A percentile compares a stretch with the other conserved stretches of the same genome.
phyloP scores from a whole-genome alignment of 257 asterid genomes.

The Linaria vulgaris region DNA sequence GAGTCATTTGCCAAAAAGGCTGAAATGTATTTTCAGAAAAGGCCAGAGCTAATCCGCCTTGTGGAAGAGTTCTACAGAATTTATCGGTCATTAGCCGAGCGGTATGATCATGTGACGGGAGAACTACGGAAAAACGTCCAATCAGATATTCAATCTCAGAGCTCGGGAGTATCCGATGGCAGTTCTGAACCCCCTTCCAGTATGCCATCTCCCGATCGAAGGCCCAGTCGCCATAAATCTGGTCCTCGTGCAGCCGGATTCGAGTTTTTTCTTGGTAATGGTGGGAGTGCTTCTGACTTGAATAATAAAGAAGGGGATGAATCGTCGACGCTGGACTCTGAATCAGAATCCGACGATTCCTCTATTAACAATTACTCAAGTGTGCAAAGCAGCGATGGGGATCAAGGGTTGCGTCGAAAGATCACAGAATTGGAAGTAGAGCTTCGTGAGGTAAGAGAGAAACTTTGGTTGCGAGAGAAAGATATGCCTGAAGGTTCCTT shows the following conservation, averaged over 20 bases:
- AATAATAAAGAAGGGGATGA: slow-evolving; percentile 72
- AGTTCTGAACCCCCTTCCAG: slow-evolving; percentile 67
- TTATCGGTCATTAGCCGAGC: slow-evolving; percentile 67
- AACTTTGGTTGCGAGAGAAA: slow-evolving; percentile 39
- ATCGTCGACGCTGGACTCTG: slow-evolving; percentile 69
- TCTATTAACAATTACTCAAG: slow-evolving; percentile 63
- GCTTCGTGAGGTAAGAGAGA: slow-evolving; percentile 63
- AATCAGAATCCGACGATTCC: slow-evolving; percentile 81
- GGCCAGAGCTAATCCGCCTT: slow-evolving; percentile 60
- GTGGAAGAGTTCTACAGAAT: slow-evolving; percentile 72
- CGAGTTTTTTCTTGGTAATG: slow-evolving; percentile 60
- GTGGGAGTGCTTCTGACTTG: slow-evolving; percentile 37
- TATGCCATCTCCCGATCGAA: slow-evolving; percentile 48
- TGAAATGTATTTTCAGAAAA: slow-evolving; percentile 63
- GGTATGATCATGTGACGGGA: slow-evolving; percentile 65
- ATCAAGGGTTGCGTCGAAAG: slow-evolving; percentile 49
- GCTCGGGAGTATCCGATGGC: slow-evolving; percentile 72
- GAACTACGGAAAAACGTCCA: slow-evolving; percentile 62
- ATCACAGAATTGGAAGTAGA: slow-evolving; percentile 60
- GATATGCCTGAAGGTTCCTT: slow-evolving; percentile 26
- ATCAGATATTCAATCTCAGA: slow-evolving; percentile 85
- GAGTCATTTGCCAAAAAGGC: slow-evolving; percentile 80
- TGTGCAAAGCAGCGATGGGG: slow-evolving; percentile 48
- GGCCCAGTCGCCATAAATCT: slow-evolving; percentile 44
- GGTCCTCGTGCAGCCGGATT: slow-evolving; percentile 92